Evolutionary conservation across 129 eudicot genomes (phyloP), one percentile per base, ranked within the genome.

Genomic region (Escallonia herrerae): DNA sequence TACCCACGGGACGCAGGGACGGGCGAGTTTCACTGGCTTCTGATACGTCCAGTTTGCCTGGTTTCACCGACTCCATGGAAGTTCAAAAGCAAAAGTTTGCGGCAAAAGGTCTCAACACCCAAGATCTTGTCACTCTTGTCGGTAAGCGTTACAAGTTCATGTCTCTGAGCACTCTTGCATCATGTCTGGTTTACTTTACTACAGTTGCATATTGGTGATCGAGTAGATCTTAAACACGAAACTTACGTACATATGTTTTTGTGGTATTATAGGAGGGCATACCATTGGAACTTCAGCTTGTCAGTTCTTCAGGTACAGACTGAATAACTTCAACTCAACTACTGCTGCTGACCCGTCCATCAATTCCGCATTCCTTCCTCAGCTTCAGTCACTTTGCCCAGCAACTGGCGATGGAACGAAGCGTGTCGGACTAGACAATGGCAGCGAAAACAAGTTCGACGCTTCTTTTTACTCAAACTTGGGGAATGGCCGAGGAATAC

Each of bases 211-310:
- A 22, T 22, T 22, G 33, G 33, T 22, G 1, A 22, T 22, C 33
- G 0, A 22, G 1, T 22, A 22, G 33, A 22, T 22, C 1, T 22
- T 22, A 22, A 22, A 22, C 33, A 22, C 33, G 33, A 22, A 22
- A 22, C 1, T 22, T 22, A 22, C 33, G 33, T 22, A 22, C 33
- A 22, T n/a, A n/a, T 22, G 33, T 22, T 22, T 22, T 22, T 22
- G 33, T 22, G 33, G 33, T 1, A 22, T 22, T 52, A 6, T 22
- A 90, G 97, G 97, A 0, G 97, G 80, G 10, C 97, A 90, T 56
- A 86, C 89, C 15, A 83, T 82, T 48, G 97, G 97, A 63, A 82
- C 86, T 48, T 15, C 88, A 46, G 82, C 81, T 40, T 90, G 97
- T 76, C 72, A 43, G 11, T 48, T 80, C 76, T 80, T 90, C 72